These are phyloP conservation scores for Blastocystis sp. DNA, from an alignment of 352 stramenopile genomes.

Conservation along the genomic window DNA sequence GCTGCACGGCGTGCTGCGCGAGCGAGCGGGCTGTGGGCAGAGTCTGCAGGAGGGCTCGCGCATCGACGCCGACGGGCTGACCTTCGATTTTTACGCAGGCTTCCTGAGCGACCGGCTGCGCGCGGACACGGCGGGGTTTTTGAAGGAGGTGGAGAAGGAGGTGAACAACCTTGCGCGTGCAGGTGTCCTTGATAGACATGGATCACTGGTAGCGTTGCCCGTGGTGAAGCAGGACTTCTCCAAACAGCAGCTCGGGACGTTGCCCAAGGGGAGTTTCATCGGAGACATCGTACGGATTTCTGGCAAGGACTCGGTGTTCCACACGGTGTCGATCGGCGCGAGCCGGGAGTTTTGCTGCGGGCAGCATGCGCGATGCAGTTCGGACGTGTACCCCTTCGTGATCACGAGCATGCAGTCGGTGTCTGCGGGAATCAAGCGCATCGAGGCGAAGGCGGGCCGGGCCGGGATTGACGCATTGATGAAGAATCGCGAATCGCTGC, in stretches of 20 bases:
- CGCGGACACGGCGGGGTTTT: slow-evolving; percentile 74
- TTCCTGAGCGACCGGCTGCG: slow-evolving; percentile 76
- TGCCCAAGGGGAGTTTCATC: slow-evolving; percentile 18
- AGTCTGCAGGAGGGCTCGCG: slow-evolving; percentile 78
- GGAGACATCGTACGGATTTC: slow-evolving; percentile 78
- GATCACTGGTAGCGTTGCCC: not conserved
- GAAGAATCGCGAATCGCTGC: not conserved
- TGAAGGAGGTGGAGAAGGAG: slow-evolving; percentile 75
- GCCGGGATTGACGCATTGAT: not conserved
- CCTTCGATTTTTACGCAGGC: slow-evolving; percentile 81
- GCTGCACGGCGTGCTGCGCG: slow-evolving; percentile 77
- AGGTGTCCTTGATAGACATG: not conserved
- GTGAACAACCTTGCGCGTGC: slow-evolving; percentile 6
- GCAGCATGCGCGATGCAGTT: slow-evolving; percentile 75
- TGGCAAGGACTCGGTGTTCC: not conserved
- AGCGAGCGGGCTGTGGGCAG: slow-evolving; percentile 73
- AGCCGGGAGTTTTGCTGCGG: slow-evolving; percentile 78
- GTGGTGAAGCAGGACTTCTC: not conserved
- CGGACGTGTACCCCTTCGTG: slow-evolving; percentile 77
- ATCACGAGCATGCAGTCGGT: slow-evolving; percentile 79
- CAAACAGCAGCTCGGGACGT: not conserved
- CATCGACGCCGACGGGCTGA: slow-evolving; percentile 76
- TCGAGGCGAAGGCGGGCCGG: slow-evolving; percentile 72
- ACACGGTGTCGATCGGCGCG: slow-evolving; percentile 74
- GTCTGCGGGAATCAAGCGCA: slow-evolving; percentile 78